Conservation (phyloP, 2,329 filamentous ascomycete species). For the Alternaria solani region DNA sequence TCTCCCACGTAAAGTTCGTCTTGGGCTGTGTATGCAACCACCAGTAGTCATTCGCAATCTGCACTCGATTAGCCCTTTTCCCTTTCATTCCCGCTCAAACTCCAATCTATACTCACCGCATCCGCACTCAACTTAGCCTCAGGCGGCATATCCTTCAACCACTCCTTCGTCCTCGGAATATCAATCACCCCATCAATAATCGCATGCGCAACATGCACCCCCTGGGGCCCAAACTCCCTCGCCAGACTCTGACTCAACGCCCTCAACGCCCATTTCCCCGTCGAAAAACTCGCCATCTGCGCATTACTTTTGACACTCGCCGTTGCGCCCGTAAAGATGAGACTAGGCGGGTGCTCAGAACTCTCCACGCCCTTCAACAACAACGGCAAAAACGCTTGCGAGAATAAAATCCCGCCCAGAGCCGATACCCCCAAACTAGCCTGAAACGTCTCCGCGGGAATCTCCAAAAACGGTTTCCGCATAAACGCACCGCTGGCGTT, state of each 20-base stretch:
- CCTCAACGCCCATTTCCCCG: slow-evolving; percentile 80
- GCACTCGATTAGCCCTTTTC: neutral
- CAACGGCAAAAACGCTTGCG: slow-evolving; percentile 73
- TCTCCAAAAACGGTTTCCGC: slow-evolving; percentile 68
- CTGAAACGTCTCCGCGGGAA: slow-evolving; percentile 66
- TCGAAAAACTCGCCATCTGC: slow-evolving; percentile 74
- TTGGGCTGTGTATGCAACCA: slow-evolving; percentile 80
- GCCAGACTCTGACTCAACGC: slow-evolving; percentile 78
- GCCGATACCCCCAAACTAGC: slow-evolving; percentile 56
- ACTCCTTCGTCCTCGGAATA: slow-evolving; percentile 73
- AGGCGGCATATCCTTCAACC: slow-evolving; percentile 61
- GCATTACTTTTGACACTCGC: slow-evolving; percentile 78
- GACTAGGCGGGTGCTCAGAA: slow-evolving; percentile 71
- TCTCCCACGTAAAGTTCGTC: slow-evolving; percentile 80
- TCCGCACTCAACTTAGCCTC: slow-evolving; percentile 77
- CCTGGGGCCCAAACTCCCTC: slow-evolving; percentile 83
- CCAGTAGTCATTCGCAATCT: slow-evolving; percentile 92
- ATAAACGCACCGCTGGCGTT: slow-evolving; percentile 70
- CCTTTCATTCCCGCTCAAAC: no score
- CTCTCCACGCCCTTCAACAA: slow-evolving; percentile 68
- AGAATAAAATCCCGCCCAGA: slow-evolving; percentile 77
- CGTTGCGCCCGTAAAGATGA: slow-evolving; percentile 89
- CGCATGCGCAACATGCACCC: slow-evolving; percentile 81
- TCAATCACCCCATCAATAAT: slow-evolving; percentile 89
- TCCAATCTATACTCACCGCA: slow-evolving; percentile 64